Evolutionary conservation across 768 basidiomycete species (phyloP).

Genomic region (Candolleomyces aberdarensis): DNA sequence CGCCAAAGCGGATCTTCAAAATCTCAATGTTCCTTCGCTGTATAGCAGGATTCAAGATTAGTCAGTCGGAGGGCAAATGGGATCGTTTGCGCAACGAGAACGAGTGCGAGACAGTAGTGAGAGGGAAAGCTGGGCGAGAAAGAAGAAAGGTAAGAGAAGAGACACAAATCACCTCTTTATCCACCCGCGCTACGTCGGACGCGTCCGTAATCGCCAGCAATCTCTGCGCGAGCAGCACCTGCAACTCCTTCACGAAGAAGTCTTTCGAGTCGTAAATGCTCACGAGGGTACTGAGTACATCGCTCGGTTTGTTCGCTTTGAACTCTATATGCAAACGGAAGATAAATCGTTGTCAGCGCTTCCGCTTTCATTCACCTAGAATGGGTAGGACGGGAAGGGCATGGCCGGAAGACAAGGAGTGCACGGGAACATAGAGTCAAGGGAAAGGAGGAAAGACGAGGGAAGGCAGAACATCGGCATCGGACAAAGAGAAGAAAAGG

Average conservation of each 20-base stretch:
- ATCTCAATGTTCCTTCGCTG: slow-evolving; percentile 93
- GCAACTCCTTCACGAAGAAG: slow-evolving; percentile 93
- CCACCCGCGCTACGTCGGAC: slow-evolving; percentile 59
- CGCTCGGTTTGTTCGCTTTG: slow-evolving; percentile 85
- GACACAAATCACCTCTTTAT: slow-evolving; percentile 48
- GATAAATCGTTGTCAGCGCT: slow-evolving; percentile 1
- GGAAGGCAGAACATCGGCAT: too few species aligned
- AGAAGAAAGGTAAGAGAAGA: not conserved
- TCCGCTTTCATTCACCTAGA: too few species aligned
- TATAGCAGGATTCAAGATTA: not conserved
- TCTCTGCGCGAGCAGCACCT: slow-evolving; percentile 85
- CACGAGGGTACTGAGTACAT: slow-evolving; percentile 93
- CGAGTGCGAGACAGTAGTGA: too few species aligned
- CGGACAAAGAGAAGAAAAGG: too few species aligned
- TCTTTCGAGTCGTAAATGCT: slow-evolving; percentile 98
- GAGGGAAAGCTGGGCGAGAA: not conserved
- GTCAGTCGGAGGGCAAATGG: not conserved
- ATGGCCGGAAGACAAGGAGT: too few species aligned
- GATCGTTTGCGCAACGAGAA: too few species aligned
- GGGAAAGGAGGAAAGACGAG: too few species aligned
- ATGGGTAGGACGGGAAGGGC: too few species aligned
- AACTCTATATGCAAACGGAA: slow-evolving; percentile 56
- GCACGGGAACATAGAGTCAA: too few species aligned
- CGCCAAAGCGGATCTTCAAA: slow-evolving; percentile 94
- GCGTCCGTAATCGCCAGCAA: slow-evolving; percentile 75